These are phyloP conservation scores for Aegilops umbellulata DNA, from an alignment of 176 grass and related monocot genomes.

Conservation along the genomic window DNA sequence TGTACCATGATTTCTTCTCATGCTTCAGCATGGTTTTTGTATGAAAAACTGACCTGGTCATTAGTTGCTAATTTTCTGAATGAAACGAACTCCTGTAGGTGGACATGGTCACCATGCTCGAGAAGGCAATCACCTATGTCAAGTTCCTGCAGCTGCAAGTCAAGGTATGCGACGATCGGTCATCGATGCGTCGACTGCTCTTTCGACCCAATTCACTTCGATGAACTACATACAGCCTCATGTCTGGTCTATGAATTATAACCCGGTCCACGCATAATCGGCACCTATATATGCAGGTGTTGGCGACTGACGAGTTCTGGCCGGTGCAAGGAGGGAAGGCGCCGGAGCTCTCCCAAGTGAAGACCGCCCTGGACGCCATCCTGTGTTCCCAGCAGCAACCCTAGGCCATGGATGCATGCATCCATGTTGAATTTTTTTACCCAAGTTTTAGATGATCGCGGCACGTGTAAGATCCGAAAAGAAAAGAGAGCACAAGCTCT, in stretches of 20 bases:
- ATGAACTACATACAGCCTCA: neutral
- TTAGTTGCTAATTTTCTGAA: neutral
- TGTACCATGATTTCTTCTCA: neutral
- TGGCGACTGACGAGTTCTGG: constrained; percentile 96
- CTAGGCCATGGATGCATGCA: neutral
- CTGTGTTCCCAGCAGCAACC: constrained; percentile 47
- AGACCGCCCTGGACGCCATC: constrained; percentile 82
- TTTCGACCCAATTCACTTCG: neutral
- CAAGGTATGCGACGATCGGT: constrained; percentile 41
- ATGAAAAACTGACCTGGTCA: neutral
- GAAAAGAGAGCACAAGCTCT: constrained; percentile 23
- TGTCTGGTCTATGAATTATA: neutral
- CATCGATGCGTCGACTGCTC: no score
- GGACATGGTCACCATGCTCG: constrained; percentile 97
- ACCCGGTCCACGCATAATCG: neutral
- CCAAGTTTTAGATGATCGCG: neutral
- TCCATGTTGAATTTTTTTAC: constrained; percentile 11
- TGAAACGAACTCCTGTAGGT: constrained; percentile 39
- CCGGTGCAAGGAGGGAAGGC: constrained; percentile 85
- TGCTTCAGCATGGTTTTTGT: neutral
- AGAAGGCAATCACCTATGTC: constrained; percentile 95
- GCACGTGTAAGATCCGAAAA: neutral
- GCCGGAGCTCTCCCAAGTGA: constrained; percentile 83
- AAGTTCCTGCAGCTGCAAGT: constrained; percentile 98
- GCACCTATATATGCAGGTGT: neutral